Evolutionary conservation across 148 eudicot genomes (phyloP).

Genomic region (Amaranthus palmeri): DNA sequence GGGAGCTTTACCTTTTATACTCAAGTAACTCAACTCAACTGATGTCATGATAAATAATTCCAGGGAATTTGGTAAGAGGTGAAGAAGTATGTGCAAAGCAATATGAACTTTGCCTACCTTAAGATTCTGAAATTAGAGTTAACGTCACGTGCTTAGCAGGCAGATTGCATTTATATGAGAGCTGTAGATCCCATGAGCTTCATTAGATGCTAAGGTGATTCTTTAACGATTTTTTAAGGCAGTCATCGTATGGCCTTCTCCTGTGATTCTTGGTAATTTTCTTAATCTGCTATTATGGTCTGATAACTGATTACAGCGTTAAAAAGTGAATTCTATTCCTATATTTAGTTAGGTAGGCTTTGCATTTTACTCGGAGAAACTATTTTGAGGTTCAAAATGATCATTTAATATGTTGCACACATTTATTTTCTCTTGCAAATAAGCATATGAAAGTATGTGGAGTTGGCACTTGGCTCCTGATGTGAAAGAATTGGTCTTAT

Average conservation of each 20-base stretch:
- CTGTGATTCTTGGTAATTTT: not conserved
- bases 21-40: too few species aligned
- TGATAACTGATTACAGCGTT: not conserved
- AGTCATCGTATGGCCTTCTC: not conserved
- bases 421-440: not conserved
- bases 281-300: not conserved
- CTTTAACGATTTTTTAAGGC: not conserved
- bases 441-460: not conserved
- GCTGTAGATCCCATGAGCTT: not conserved
- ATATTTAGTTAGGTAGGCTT: not conserved
- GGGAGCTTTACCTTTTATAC: not conserved
- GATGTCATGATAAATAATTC: not conserved
- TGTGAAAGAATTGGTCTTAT: not conserved
- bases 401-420: not conserved
- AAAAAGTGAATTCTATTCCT: not conserved
- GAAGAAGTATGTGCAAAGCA: not conserved
- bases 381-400: not conserved
- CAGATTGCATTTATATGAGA: slow-evolving; percentile 3
- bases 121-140: not conserved
- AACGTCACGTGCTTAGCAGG: slow-evolving; percentile 1
- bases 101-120: not conserved
- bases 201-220: not conserved
- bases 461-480: not conserved
- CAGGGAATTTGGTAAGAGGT: not conserved
- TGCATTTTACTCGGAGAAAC: not conserved